Base-by-base conservation (phyloP, 805 yeast genomes). In the Dipodascopsis uninucleata region DNA sequence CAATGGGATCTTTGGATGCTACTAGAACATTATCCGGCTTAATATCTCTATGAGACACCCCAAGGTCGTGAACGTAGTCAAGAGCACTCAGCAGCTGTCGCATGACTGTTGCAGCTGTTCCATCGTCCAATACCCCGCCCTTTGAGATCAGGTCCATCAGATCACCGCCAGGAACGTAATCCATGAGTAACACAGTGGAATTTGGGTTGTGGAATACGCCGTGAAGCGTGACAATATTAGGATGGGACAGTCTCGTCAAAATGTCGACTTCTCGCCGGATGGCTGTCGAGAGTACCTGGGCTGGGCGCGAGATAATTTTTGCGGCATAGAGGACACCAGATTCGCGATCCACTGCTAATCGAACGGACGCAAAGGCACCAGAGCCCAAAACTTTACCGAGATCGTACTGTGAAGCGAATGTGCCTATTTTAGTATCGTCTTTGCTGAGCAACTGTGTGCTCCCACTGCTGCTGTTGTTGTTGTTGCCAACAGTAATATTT, bases 351-450 rank as follows among this genome's bases (percentile, higher is more conserved):
- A 89, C 79, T 3, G 94, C 96, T 61, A 86, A 86, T 55, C 87
- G 82, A 23, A 93, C 98, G 1, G 89, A 84, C 4, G 97, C 97
- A 73, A 90, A 90, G 7, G 97, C 97, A n/a, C 98, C 98, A 58
- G 87, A 93, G 1, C 98, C 98, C 1, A 90, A 85, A 12, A 85
- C 81, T 58, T 85, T 95, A 47, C 82, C 77, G 17, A 90, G 78
- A 10, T 85, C 82, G 64, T 81, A 93, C 58, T 82, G 79, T 47
- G 75, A 77, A n/a, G 57, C 73, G 72, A 8, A 85, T 79, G 1
- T 89, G n/a, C n/a, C n/a, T n/a, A n/a, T n/a, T n/a, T n/a, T n/a
- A n/a, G n/a, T n/a, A 4, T n/a, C 14, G 14, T 24, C 21, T 4
- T n/a, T 14, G 12, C 71, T 22, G 41, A 53, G 21, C 58, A 56